Evolutionary conservation across 768 basidiomycete species (phyloP), one percentile per base, ranked within the genome.

Genomic region (Auricularia cornea): DNA sequence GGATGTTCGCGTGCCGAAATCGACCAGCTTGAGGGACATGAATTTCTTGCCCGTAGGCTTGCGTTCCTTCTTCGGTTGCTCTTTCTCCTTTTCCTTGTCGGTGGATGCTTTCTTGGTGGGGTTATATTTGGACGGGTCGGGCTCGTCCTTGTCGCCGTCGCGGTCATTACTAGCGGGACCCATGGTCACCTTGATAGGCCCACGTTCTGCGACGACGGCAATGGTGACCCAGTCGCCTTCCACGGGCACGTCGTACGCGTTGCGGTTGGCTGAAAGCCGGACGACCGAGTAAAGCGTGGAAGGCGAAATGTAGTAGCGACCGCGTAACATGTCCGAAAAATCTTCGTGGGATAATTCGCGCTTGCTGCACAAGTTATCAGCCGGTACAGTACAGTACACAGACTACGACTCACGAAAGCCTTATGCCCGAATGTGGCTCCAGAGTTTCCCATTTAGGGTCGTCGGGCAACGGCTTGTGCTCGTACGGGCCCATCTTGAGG

Each of bases 211-310:
- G 16, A 99, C 86, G 3, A 98, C 95, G 2, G 93, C 96, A 57
- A 99, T 92, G 5, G 94, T 95, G 48, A 98, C 83, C 90, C 93
- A 98, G 73, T 98, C 97, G 2, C 91, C 91, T 5, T 84, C 83
- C 1, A 98, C 87, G 11, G 96, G 95, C 1, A 99, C 84, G 54
- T 98, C 94, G 72, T 94, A 96, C 20, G 86, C 87, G 63, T 89
- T 86, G 66, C 90, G 88, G 70, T 90, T 85, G 0, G 88, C 84
- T 16, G 87, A 80, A 0, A 89, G 83, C 11, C 90, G 86, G 51
- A 94, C 81, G 56, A 87, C 83, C 10, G 94, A 93, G 76, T 99
- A 99, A 38, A 99, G 79, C 23, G 80, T 85, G 1, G 94, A 95
- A 0, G 94, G 94, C 0, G 93, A 87, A 52, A 99, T 80, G 70